Evolutionary conservation across 2,329 filamentous ascomycete species (phyloP), one percentile per base, ranked within the genome.

Genomic region (Botrytis byssoidea): DNA sequence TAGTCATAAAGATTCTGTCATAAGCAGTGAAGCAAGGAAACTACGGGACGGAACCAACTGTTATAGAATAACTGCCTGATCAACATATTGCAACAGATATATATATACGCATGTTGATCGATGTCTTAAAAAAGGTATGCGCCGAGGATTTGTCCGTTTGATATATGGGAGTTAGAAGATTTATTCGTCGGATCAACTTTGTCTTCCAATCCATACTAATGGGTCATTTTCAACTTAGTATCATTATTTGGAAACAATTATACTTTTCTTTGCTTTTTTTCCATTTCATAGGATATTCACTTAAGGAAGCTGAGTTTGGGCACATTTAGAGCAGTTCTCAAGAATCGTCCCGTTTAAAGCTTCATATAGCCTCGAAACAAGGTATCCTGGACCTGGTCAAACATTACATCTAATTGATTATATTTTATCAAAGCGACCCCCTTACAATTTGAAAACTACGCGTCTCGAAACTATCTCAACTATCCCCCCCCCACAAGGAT

Each of bases 81-180:
- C 44, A 57, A 35, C 40, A 32, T 51, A 66, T 65, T 67, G 55
- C 70, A 16, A 67, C 51, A 55, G 57, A 22, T 37, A 48, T 59
- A 68, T 59, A 68, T 59, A 69, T 59, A 32, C 42, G 55, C 35
- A 72, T 61, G 44, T 69, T 59, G 71, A 57, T 69, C 35, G 42
- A 55, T 73, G 64, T 73, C 71, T 60, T 73, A 9, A 48, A 68
- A 51, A 72, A 73, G 71, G 71, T 73, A 73, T 48, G 71, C 51
- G 35, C 55, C 55, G 42, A 60, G 64, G 46, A 35, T 37, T 37
- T 59, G 32, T 72, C 70, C 48, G 25, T 61, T 51, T 46, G 20
- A 29, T 68, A 55, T 48, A 60, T 64, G 42, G 32, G n/a, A 37
- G 16, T 46, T 46, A 9, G n/a, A 57, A 55, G 22, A 37, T 29